phyloP scores from a whole-genome alignment of 1,284 basidiomycete genomes.

The Cutaneotrichosporon sp. region DNA sequence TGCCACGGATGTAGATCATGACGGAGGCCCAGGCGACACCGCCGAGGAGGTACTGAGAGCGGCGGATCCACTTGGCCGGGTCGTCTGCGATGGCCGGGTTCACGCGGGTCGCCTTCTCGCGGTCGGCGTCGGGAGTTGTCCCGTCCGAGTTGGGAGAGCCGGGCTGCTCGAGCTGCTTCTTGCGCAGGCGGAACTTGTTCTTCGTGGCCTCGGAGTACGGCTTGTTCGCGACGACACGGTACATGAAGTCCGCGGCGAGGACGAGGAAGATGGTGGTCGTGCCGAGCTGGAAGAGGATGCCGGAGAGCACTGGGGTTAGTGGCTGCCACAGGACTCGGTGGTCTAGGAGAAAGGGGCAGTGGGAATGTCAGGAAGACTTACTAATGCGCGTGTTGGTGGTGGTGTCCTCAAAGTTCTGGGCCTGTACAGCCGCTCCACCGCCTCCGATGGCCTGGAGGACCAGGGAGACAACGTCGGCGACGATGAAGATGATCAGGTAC shows the following conservation, averaged over 20 bases:
- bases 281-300: constrained; percentile 46
- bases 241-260: constrained; percentile 35
- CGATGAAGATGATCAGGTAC: constrained; percentile 46
- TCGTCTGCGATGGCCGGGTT: not conserved
- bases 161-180: not conserved
- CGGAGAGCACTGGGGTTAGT: constrained; percentile 36
- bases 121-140: not conserved
- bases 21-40: constrained; percentile 32
- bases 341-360: too few species aligned
- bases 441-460: constrained; percentile 49
- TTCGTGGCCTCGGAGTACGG: constrained; percentile 18
- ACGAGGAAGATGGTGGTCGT: constrained; percentile 37
- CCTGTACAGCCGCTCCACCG: constrained; percentile 35
- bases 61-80: not conserved
- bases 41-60: constrained; percentile 23
- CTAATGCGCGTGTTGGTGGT: constrained; percentile 22
- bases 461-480: constrained; percentile 46
- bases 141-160: not conserved
- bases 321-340: too few species aligned
- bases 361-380: constrained; percentile 4
- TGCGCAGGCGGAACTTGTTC: not conserved
- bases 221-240: constrained; percentile 20
- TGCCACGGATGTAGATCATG: constrained; percentile 42
- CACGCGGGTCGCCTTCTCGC: not conserved
- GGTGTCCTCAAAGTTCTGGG: constrained; percentile 20